Evolutionary conservation across 2,329 filamentous ascomycete species (phyloP).

Genomic region (Phialemoniopsis sp.): DNA sequence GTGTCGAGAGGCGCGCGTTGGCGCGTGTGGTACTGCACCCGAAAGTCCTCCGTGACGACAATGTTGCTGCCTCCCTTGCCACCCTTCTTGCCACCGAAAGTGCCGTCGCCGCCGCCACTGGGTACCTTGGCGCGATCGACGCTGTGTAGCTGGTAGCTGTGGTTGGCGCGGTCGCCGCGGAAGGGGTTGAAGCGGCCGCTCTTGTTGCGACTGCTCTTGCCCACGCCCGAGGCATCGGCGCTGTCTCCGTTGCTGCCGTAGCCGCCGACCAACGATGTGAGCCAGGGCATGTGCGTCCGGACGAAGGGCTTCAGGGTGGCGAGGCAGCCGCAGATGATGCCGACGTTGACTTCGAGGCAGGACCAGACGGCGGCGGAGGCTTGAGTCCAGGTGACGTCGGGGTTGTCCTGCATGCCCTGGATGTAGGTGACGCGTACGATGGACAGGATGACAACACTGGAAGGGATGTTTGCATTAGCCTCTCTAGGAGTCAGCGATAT

Average conservation of each 20-base stretch:
- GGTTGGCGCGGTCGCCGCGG: conserved; percentile 1
- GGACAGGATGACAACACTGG: conserved; percentile 17
- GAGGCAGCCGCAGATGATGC: no score
- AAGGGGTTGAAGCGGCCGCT: not conserved
- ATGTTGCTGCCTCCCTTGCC: not conserved
- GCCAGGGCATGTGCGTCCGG: no score
- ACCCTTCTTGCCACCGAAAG: no score
- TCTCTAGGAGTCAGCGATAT: no score
- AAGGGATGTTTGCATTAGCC: no score
- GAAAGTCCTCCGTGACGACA: not conserved
- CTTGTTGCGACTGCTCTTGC: no score
- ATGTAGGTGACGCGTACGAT: conserved; percentile 19
- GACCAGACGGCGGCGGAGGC: no score
- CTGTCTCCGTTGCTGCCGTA: no score
- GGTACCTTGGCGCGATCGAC: no score
- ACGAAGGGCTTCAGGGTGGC: no score
- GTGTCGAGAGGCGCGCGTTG: not conserved
- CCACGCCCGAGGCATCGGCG: not conserved
- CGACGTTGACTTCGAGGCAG: no score
- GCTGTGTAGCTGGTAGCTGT: conserved; percentile 1
- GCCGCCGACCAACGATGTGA: no score
- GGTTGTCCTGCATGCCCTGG: conserved; percentile 12
- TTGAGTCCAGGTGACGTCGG: not conserved
- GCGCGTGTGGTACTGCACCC: not conserved
- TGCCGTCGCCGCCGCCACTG: not conserved